Base-by-base conservation (phyloP, 495 filamentous ascomycete species). In the Hyaloscypha variabilis region DNA sequence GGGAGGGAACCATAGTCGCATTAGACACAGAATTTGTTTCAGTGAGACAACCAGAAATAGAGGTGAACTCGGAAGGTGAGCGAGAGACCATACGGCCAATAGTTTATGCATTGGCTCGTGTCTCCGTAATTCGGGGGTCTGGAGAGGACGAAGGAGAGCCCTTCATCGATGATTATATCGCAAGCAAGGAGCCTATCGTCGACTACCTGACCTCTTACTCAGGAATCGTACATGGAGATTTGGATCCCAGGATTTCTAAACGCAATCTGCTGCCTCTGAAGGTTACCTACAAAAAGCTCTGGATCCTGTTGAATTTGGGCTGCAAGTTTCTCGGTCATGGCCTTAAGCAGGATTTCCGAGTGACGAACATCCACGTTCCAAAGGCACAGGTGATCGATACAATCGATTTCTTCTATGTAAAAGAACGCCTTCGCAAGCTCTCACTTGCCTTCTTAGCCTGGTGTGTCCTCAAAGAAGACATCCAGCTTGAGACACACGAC, bases 151-250 rank as follows among this genome's bases (percentile, higher is more conserved):
- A 94, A 76, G 92, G 91, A 10, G 76, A 89, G 0, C 90, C 95
- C 0, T 97, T 98, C 74, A 93, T 99, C 52, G 95, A 99, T 73
- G 95, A 99, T 74, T 98, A 98, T 77, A 97, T 99, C 63, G 87
- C 86, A 23, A 92, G 93, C 63, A 87, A 88, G 24, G 95, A 97
- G 66, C 88, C 89, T 0, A 90, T 99, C n/a, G 91, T 97, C 49
- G 95, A 99, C 77, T 97, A 98, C 71, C 83, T 98, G 31, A 99
- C 95, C 0, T 87, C 87, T 51, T 98, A 89, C 77, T 97, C 94
- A 8, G 95, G 95, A 42, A 94, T 99, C 73, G 88, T 88, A 13
- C 81, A 88, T 1, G 90, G 88, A 0, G 95, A 99, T 73, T 81
- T 99, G 25, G 91, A 97, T 71, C 84, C 87, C 3, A 80, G 79